These are phyloP conservation scores for Psilocybe cyanescens DNA, from an alignment of 768 basidiomycete genomes.

Conservation along the genomic window DNA sequence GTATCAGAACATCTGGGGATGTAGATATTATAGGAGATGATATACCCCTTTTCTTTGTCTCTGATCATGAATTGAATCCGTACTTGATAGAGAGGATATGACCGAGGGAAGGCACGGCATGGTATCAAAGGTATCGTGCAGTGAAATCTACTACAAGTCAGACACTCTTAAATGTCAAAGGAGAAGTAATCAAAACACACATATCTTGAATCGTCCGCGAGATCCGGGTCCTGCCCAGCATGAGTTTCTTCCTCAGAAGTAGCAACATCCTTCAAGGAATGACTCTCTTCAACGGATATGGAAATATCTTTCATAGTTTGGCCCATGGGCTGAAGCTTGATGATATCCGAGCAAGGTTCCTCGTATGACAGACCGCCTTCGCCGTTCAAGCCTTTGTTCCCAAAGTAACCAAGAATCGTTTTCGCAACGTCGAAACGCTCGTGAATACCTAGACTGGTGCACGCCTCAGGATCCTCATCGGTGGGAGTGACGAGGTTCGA, in stretches of 20 bases:
- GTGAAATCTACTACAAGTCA: neutral
- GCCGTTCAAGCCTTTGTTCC: constrained; percentile 1
- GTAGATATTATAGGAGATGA: neutral
- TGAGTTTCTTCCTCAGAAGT: neutral
- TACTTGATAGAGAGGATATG: constrained; percentile 12
- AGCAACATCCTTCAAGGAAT: neutral
- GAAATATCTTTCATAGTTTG: neutral
- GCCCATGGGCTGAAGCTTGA: neutral
- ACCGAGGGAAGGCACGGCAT: neutral
- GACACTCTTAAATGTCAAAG: no score
- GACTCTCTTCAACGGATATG: neutral
- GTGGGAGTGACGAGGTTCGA: constrained; percentile 45
- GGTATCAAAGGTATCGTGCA: neutral
- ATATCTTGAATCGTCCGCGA: neutral
- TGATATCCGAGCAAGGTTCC: neutral
- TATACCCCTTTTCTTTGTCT: constrained; percentile 16
- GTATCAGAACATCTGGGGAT: neutral
- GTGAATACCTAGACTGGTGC: constrained; percentile 20
- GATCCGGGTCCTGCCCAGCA: neutral
- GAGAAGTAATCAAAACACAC: neutral
- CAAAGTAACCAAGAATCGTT: constrained; percentile 21
- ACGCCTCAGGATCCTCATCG: constrained; percentile 31
- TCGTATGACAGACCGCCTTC: neutral
- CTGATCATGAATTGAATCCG: constrained; percentile 10
- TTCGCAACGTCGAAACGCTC: constrained; percentile 20